These are phyloP conservation scores for Lavandula angustifolia DNA, from an alignment of 257 asterid genomes.

Conservation along the genomic window DNA sequence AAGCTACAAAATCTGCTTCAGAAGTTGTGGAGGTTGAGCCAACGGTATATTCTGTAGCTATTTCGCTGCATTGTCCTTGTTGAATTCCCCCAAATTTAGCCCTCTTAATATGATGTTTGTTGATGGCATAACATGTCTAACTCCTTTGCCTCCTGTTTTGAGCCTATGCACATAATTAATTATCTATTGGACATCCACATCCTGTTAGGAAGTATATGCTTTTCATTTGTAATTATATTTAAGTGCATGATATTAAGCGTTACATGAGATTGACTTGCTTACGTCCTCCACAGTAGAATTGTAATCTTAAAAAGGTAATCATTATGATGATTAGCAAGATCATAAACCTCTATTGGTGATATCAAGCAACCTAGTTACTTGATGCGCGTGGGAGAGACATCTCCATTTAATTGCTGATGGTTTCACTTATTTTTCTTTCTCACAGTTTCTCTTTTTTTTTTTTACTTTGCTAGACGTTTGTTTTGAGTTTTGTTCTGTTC, in stretches of 20 bases:
- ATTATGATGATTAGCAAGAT: slow-evolving; percentile 15
- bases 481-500: not conserved
- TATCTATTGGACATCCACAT: not conserved
- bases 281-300: not conserved
- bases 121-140: slow-evolving; percentile 13
- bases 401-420: slow-evolving; percentile 11
- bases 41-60: slow-evolving; percentile 55
- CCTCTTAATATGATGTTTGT: slow-evolving; percentile 19
- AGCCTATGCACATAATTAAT: slow-evolving; percentile 18
- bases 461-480: not conserved
- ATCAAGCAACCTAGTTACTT: not conserved
- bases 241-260: slow-evolving; percentile 1
- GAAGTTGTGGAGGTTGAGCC: slow-evolving; percentile 91
- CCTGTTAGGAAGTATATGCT: not conserved
- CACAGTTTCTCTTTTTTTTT: too few relatives aligned
- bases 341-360: slow-evolving; percentile 6
- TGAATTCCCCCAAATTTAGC: slow-evolving; percentile 18
- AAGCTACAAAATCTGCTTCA: slow-evolving; percentile 50
- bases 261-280: slow-evolving; percentile 5
- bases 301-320: not conserved
- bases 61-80: slow-evolving; percentile 22
- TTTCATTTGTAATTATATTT: not conserved
- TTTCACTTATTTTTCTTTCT: not conserved
- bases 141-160: slow-evolving; percentile 4
- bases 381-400: slow-evolving; percentile 2